Evolutionary conservation across 768 basidiomycete species (phyloP), one percentile per base, ranked within the genome.

Genomic region (Boletales sp.): DNA sequence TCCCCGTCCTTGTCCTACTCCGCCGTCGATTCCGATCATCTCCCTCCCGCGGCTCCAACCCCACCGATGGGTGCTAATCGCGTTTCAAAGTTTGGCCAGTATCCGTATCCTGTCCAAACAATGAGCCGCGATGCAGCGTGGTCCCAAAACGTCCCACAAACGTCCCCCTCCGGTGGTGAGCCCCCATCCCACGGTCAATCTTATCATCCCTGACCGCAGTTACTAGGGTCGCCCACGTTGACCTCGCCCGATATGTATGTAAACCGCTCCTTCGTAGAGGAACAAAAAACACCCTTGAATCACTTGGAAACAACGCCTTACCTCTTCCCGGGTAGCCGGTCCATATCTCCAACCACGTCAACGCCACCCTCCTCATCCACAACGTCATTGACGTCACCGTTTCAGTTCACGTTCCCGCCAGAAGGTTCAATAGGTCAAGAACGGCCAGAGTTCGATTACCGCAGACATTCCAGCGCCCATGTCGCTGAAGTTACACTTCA

Each of bases 281-380:
- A 85, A 47, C 77, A 81, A 58, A 86, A 86, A 61, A 58, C 76
- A 21, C 59, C 74, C 37, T 54, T 83, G 49, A 76, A 72, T 54
- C 72, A 69, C 54, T 64, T 86, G 52, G 78, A 83, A 53, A 66
- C 75, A 19, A 70, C 78, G 11, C 75, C 81, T 13, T 84, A 86
- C 61, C 72, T 80, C 46, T 84, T 82, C 64, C 72, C 82, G 13
- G 74, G 72, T 51, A 87, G 84, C 64, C 83, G 87, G 43, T 86
- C 87, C 15, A 75, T 87, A 56, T 88, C 87, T 8, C 86, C 87
- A 35, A 76, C 79, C 27, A 74, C 78, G 18, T 83, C 87, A 2
- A 82, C 82, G 34, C 78, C 76, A 17, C 72, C 75, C 45, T 79
- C 83, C 8, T 80, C 86, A 27, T 80, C 86, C 36, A 77, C 68